phyloP scores from a whole-genome alignment of 2,329 filamentous ascomycete genomes.

The Drechslerella dactyloides region DNA sequence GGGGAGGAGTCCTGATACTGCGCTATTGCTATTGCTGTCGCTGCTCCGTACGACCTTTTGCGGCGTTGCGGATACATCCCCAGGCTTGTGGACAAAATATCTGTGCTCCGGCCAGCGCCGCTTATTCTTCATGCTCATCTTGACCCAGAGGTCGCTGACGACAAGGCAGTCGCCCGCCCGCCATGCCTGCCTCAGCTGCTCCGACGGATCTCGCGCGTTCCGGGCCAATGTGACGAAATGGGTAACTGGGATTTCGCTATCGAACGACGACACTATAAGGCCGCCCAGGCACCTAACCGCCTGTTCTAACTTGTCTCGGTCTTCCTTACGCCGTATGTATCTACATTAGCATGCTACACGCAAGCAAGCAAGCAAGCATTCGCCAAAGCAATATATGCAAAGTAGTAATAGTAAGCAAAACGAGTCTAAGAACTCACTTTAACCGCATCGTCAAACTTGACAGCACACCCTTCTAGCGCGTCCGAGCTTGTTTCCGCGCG shows the following conservation, averaged over 20 bases:
- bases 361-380: neutral
- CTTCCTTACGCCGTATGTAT: slow-evolving; percentile 43
- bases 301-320: slow-evolving; percentile 50
- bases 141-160: slow-evolving; percentile 32
- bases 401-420: no score
- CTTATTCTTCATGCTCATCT: slow-evolving; percentile 44
- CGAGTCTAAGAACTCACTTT: slow-evolving; percentile 43
- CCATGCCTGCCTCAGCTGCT: slow-evolving; percentile 33
- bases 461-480: slow-evolving; percentile 30
- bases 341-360: slow-evolving; percentile 14
- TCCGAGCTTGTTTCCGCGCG: slow-evolving; percentile 22
- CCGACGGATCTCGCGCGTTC: slow-evolving; percentile 14
- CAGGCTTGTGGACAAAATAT: slow-evolving; percentile 20
- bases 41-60: slow-evolving; percentile 11
- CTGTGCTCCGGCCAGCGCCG: slow-evolving; percentile 30
- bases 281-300: slow-evolving; percentile 42
- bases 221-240: slow-evolving; percentile 34
- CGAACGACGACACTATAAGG: slow-evolving; percentile 31
- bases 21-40: neutral
- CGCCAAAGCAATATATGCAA: neutral
- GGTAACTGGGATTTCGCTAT: slow-evolving; percentile 40
- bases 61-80: neutral
- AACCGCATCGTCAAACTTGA: slow-evolving; percentile 37
- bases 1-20: slow-evolving; percentile 11
- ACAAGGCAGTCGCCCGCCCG: slow-evolving; percentile 18